These are phyloP conservation scores for Lactarius hengduanensis DNA, from an alignment of 768 basidiomycete genomes.

Conservation along the genomic window DNA sequence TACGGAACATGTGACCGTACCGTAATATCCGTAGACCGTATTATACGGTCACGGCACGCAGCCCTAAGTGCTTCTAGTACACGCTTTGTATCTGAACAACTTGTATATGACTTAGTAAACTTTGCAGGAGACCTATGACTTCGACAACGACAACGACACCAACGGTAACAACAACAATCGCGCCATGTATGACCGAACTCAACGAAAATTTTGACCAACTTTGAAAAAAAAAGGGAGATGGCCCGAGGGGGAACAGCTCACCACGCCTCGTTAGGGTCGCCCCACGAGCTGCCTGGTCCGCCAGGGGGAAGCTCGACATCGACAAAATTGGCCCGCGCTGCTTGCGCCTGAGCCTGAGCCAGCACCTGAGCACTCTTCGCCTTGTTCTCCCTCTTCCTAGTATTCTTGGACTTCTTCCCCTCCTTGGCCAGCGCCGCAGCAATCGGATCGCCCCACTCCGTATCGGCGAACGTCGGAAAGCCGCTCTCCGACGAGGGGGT, in stretches of 20 bases:
- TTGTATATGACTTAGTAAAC: too few species aligned
- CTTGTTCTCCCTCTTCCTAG: neutral
- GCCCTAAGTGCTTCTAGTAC: too few species aligned
- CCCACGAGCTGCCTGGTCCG: slow-evolving; percentile 2
- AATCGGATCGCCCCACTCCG: slow-evolving; percentile 1
- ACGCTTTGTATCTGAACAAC: too few species aligned
- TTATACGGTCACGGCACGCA: too few species aligned
- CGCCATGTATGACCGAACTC: too few species aligned
- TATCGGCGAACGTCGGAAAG: neutral
- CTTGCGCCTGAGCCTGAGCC: neutral
- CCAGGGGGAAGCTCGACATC: neutral
- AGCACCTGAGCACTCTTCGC: neutral
- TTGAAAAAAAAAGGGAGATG: too few species aligned
- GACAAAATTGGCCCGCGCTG: neutral
- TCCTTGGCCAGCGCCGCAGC: neutral
- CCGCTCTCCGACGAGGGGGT: neutral
- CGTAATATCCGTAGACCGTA: too few species aligned
- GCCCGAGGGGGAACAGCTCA: neutral
- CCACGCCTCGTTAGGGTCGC: neutral
- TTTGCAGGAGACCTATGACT: too few species aligned
- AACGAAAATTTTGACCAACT: too few species aligned
- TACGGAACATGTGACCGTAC: too few species aligned
- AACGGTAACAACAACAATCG: too few species aligned
- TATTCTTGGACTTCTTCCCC: neutral
- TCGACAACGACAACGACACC: too few species aligned